Evolutionary conservation across 495 filamentous ascomycete genomes (phyloP), one percentile per base, ranked within the genome.

Genomic region (Aspergillus hancockii): DNA sequence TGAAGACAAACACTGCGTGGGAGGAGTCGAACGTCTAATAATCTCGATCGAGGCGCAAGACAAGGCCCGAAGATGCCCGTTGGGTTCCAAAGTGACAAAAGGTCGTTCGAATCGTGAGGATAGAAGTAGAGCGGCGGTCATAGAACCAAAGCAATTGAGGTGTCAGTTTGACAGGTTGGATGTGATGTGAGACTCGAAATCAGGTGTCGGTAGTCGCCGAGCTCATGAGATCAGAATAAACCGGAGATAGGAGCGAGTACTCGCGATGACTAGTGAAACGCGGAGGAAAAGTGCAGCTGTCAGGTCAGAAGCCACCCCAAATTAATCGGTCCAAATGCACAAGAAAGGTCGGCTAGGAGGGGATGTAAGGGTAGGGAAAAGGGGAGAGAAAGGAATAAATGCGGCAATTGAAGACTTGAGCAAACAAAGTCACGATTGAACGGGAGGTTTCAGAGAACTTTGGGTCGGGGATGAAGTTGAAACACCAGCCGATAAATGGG

Each of bases 121-220:
- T 34, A 38, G 47, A 34, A 56, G 50, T 45, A 57, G 52, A 45
- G 50, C n/a, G 19, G 46, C 21, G 28, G 50, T 49, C 7, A 25
- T 28, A 45, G 30, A 30, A 43, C 25, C 18, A 38, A 23, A 57
- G 43, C 54, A 38, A 57, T 57, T 38, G 58, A 63, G 60, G 47
- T 59, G 49, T 59, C 61, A 54, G 57, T 54, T 46, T 61, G 61
- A 67, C 55, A 67, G 61, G 55, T 63, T 59, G 55, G 49, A 60
- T 59, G 36, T 28, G 25, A 28, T 28, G n/a, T 12, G 32, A 56
- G 47, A 32, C 22, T n/a, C 38, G 30, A 43, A 22, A 19, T 28
- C 49, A 28, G 49, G 21, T 40, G 36, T 53, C 43, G 49, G 63
- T 57, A 18, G 34, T 55, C 16, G 28, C 46, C 51, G 55, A 57